These are phyloP conservation scores for Magnaporthiopsis incrustans DNA, from an alignment of 2,329 filamentous ascomycete genomes.

Conservation along the genomic window DNA sequence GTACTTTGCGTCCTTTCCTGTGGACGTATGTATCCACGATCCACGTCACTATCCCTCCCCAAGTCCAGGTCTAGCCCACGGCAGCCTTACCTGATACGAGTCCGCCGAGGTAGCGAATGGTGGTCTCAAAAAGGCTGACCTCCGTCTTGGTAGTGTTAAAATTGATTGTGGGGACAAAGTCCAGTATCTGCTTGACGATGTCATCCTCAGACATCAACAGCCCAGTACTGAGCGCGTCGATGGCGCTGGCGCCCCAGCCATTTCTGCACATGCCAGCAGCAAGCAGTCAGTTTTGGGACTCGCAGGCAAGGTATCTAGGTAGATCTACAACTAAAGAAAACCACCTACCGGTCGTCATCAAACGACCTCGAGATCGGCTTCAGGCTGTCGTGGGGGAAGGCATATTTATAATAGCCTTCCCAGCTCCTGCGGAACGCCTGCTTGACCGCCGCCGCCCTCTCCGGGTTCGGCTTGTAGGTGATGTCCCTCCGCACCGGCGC, in stretches of 20 bases:
- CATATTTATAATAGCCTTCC: slow-evolving; percentile 65
- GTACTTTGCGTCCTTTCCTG: too few species aligned
- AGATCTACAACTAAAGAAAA: background rate
- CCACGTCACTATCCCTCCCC: background rate
- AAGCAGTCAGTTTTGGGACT: background rate
- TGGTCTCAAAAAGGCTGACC: slow-evolving; percentile 83
- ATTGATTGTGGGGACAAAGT: slow-evolving; percentile 62
- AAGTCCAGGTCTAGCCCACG: background rate
- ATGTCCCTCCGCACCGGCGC: slow-evolving; percentile 3
- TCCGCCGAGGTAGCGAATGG: slow-evolving; percentile 78
- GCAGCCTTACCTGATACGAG: slow-evolving; percentile 56
- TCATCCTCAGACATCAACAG: slow-evolving; percentile 64
- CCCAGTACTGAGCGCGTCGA: slow-evolving; percentile 75
- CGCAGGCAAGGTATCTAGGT: background rate
- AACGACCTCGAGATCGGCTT: slow-evolving; percentile 57
- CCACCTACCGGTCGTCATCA: slow-evolving; percentile 58
- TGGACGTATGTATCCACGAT: background rate
- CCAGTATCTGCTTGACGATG: slow-evolving; percentile 62
- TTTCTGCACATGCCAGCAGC: slow-evolving; percentile 43
- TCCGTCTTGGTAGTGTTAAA: slow-evolving; percentile 52
- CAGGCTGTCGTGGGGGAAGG: slow-evolving; percentile 71
- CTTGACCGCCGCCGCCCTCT: slow-evolving; percentile 52
- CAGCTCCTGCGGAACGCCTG: slow-evolving; percentile 63
- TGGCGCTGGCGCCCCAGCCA: slow-evolving; percentile 75
- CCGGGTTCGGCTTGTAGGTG: slow-evolving; percentile 23